Percentiles rank a stretch among this genome's conserved stretches.
These are phyloP conservation scores for Oryza glumipatula DNA, from an alignment of 176 grass and related monocot genomes.

Conservation along the genomic window DNA sequence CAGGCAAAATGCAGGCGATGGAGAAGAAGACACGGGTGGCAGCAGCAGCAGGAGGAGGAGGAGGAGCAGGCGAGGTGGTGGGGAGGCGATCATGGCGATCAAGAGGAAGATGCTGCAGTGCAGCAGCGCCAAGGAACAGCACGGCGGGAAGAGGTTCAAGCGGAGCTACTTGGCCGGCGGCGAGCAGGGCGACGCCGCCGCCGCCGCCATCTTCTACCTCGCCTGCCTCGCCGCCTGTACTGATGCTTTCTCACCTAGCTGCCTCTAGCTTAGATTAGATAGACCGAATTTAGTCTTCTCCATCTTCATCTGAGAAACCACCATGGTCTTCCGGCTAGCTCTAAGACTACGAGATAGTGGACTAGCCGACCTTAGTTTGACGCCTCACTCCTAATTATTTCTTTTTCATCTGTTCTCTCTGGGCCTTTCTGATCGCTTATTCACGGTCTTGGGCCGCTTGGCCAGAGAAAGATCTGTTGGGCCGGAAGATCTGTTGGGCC, in stretches of 20 bases:
- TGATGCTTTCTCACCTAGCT: not conserved
- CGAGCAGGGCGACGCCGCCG: not conserved
- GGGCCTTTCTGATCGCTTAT: too few species aligned
- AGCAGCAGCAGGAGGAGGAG: not conserved
- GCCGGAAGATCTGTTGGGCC: too few species aligned
- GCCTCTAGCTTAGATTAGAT: not conserved
- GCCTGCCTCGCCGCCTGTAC: conserved; percentile 47
- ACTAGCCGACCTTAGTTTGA: too few species aligned
- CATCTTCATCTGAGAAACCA: too few species aligned
- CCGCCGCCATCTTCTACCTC: conserved; percentile 51
- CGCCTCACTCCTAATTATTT: too few species aligned
- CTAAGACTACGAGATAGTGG: too few species aligned
- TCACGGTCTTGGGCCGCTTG: too few species aligned
- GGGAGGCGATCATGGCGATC: conserved; percentile 41
- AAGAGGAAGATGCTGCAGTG: conserved; percentile 49
- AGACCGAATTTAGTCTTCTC: not conserved
- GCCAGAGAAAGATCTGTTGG: too few species aligned
- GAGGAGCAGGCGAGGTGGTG: not conserved
- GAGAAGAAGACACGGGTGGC: not conserved
- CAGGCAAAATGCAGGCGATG: not conserved
- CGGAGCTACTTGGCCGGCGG: conserved; percentile 45
- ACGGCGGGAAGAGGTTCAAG: conserved; percentile 40
- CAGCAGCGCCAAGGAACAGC: conserved; percentile 31
- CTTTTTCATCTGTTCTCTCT: not conserved
- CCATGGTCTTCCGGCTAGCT: too few species aligned